Evolutionary conservation across 1,284 basidiomycete genomes (phyloP).

Genomic region (Meripilus lineatus): DNA sequence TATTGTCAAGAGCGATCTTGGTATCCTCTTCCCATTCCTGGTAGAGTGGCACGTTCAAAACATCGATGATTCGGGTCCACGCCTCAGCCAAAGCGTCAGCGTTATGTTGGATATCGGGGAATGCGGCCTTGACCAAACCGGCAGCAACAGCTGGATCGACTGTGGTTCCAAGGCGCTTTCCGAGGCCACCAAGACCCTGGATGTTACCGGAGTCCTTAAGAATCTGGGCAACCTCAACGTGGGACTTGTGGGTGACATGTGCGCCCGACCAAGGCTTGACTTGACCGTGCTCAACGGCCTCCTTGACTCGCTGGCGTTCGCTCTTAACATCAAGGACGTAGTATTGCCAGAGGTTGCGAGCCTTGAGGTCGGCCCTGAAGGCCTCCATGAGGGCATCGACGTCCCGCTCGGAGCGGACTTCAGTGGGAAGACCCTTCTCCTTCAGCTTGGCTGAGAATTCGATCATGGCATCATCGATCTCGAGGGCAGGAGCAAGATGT

Average conservation of each 20-base stretch:
- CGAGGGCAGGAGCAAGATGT: conserved; percentile 83
- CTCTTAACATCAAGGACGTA: conserved; percentile 77
- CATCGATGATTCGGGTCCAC: conserved; percentile 78
- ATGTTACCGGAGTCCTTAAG: conserved; percentile 52
- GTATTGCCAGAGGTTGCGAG: conserved; percentile 83
- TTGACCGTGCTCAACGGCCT: conserved; percentile 42
- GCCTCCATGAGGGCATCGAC: conserved; percentile 61
- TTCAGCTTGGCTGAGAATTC: conserved; percentile 70
- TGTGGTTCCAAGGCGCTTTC: conserved; percentile 62
- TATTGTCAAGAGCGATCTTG: conserved; percentile 66
- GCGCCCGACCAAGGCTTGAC: conserved; percentile 53
- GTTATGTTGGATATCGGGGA: conserved; percentile 45
- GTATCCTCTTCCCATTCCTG: conserved; percentile 81
- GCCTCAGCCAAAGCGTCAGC: conserved; percentile 54
- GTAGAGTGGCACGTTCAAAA: conserved; percentile 86
- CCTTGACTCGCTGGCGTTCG: conserved; percentile 51
- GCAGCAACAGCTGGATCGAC: conserved; percentile 61
- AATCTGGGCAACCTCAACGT: conserved; percentile 66
- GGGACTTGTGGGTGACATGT: conserved; percentile 50
- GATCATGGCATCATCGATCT: conserved; percentile 81
- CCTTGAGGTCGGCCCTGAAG: conserved; percentile 58
- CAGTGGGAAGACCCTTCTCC: conserved; percentile 67
- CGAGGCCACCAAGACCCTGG: conserved; percentile 52
- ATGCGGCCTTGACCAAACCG: conserved; percentile 69
- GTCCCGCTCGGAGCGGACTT: conserved; percentile 61